Conservation (phyloP, 2,329 filamentous ascomycete genomes). For the Beauveria varroae region DNA sequence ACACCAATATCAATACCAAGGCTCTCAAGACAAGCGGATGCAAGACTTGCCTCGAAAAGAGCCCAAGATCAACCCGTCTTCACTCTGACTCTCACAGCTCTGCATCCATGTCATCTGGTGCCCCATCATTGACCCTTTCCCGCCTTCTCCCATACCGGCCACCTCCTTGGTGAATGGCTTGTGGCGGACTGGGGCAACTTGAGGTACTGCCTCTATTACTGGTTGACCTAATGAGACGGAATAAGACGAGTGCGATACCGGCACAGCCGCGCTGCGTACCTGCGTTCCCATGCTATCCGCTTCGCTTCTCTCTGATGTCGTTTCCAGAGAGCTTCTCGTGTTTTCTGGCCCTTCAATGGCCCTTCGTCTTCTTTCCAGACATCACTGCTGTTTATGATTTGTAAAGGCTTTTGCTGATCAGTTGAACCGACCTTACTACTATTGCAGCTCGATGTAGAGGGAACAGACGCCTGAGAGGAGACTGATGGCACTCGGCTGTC, state of each 20-base stretch:
- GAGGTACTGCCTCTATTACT: neutral
- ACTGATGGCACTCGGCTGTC: conserved; percentile 7
- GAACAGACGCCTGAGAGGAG: neutral
- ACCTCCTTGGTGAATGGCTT: conserved; percentile 15
- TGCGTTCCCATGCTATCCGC: conserved; percentile 4
- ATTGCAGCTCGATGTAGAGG: conserved; percentile 3
- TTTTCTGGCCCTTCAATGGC: neutral
- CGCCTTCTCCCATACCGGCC: neutral
- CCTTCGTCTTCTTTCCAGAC: neutral
- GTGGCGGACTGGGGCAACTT: conserved; percentile 9
- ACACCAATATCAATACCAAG: neutral
- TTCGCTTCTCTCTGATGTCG: neutral
- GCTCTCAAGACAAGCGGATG: no score
- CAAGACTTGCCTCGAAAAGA: neutral
- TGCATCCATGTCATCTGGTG: neutral
- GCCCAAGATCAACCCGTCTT: neutral
- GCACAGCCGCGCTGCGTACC: neutral
- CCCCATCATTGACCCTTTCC: neutral
- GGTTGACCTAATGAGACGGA: neutral
- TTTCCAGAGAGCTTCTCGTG: neutral
- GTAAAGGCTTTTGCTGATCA: neutral
- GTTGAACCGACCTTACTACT: neutral
- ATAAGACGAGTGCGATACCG: neutral
- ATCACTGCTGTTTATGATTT: neutral
- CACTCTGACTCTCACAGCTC: neutral